Base-by-base conservation (phyloP, 345 rosid genomes). In the Lepidium africanum region DNA sequence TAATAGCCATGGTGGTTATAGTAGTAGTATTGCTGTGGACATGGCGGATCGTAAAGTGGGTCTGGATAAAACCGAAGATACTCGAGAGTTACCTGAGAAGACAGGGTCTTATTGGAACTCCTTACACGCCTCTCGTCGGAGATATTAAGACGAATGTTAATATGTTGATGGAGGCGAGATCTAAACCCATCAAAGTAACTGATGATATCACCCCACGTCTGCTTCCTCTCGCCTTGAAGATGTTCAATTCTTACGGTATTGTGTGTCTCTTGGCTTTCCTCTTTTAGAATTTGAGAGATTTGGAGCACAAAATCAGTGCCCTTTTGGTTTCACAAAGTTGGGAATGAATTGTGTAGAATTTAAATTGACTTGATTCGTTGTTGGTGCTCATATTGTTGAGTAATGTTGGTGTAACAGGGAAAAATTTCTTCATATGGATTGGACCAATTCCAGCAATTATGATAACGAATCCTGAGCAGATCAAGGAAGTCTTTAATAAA, bases 1-100 rank as follows among this genome's bases (percentile, higher is more conserved):
- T 67, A 66, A 4, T 53, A 21, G 65, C 27, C 10, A 40, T 42
- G 41, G 30, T 47, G 25, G 50, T 54, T 47, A 11, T 40, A 38
- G 40, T 52, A 12, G 49, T 49, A 9, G 50, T 16, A 6, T 49
- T 51, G 56, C 32, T 76, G 35, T 71, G 76, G 79, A 36, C 65
- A 67, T 77, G 77, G 85, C 78, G 63, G 66, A 30, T 77, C 1
- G 27, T 77, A 57, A 72, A 74, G 19, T 70, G 82, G 84, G 70
- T 80, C 2, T 83, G 84, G 87, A 62, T 87, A 35, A 72, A 50
- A 69, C 92, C 87, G 0, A 81, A 57, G 80, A 77, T 37, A 67
- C 73, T 85, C 1, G 89, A 83, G 77, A 79, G 50, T 63, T 46
- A 9, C 45, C 64, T 87, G 23, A 80, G 71, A 74, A 43, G 63